Percentiles rank a stretch among this genome's conserved stretches.
These are phyloP conservation scores for Calocybe gambosa DNA, from an alignment of 1,284 basidiomycete species.

Conservation along the genomic window DNA sequence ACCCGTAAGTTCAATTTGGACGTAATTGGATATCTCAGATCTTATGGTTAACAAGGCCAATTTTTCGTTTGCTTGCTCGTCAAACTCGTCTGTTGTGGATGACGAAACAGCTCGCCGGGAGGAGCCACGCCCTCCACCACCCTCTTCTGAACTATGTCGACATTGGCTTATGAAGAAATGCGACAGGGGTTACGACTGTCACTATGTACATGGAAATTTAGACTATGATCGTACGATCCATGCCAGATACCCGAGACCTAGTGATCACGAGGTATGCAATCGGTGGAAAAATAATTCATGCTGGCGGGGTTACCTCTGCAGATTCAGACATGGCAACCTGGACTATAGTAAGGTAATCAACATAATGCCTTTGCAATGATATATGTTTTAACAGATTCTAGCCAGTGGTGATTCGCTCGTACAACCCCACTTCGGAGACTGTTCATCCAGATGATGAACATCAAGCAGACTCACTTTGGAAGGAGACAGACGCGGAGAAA, in stretches of 20 bases:
- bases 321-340: constrained; percentile 10
- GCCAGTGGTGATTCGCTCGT: not conserved
- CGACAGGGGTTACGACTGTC: constrained; percentile 10
- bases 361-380: not conserved
- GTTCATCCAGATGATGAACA: not conserved
- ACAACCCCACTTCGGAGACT: not conserved
- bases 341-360: constrained; percentile 9
- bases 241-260: constrained; percentile 9
- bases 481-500: not conserved
- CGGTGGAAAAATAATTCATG: constrained; percentile 2
- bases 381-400: not conserved
- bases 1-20: constrained; percentile 4
- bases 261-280: not conserved
- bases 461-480: not conserved
- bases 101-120: not conserved
- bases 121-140: constrained; percentile 6
- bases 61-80: constrained; percentile 10
- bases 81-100: constrained; percentile 1
- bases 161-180: constrained; percentile 17
- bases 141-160: constrained; percentile 12
- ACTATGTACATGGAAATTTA: constrained; percentile 13
- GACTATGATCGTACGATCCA: constrained; percentile 11
- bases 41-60: not conserved
- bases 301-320: constrained; percentile 9
- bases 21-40: not conserved